phyloP scores from a whole-genome alignment of 306 rosid species.

The Sechiopsis laciniata region DNA sequence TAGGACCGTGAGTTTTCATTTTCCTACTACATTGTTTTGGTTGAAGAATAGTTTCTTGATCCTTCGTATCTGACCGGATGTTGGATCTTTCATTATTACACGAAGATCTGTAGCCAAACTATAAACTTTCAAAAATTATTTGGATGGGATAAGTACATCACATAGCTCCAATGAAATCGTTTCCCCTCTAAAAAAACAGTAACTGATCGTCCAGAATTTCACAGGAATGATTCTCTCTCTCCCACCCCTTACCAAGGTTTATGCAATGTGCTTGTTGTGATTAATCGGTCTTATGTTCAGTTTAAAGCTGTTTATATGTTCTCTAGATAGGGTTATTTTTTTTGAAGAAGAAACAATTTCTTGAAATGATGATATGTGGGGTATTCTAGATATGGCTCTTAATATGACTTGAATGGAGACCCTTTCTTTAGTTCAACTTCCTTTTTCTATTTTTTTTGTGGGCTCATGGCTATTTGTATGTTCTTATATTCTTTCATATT shows the following conservation, averaged over 20 bases:
- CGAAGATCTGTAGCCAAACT: neutral
- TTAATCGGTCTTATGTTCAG: neutral
- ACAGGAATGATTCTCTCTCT: neutral
- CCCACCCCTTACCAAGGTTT: neutral
- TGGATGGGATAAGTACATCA: neutral
- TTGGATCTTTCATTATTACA: neutral
- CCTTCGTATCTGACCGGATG: constrained; percentile 5
- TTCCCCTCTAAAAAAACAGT: neutral
- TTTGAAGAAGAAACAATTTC: too few species aligned
- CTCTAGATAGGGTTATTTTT: neutral
- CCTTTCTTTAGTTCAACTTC: too few species aligned
- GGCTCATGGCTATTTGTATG: too few species aligned
- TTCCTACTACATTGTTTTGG: constrained; percentile 2
- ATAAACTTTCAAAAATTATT: neutral
- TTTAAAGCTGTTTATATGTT: constrained; percentile 8
- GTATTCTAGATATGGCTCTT: neutral
- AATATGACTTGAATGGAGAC: neutral
- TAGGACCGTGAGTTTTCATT: constrained; percentile 72
- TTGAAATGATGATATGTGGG: too few species aligned
- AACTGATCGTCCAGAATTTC: constrained; percentile 3
- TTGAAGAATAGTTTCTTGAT: neutral
- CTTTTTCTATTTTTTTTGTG: too few species aligned
- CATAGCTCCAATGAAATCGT: neutral
- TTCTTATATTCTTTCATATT: too few species aligned
- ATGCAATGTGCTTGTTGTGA: neutral